A percentile compares a stretch with the other conserved stretches of the same genome.
Conservation (phyloP, 495 filamentous ascomycete genomes). For the Penicillium daleae region DNA sequence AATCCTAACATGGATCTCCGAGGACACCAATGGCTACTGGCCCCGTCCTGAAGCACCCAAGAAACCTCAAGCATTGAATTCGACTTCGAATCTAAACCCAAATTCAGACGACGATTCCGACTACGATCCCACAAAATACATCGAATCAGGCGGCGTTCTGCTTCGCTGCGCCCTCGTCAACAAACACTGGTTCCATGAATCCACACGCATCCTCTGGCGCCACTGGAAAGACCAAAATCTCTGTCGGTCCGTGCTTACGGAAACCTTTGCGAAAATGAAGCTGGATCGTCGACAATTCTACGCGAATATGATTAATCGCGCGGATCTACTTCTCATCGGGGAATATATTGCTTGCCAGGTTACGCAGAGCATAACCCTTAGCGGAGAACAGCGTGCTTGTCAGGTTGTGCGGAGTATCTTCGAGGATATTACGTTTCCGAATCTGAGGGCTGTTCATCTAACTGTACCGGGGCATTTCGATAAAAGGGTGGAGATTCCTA, state of each 20-base stretch:
- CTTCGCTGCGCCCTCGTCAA: not conserved
- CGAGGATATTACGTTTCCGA: not conserved
- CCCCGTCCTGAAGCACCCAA: not conserved
- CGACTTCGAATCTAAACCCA: no score
- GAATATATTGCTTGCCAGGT: no score
- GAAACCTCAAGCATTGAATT: no score
- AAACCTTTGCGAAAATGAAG: not conserved
- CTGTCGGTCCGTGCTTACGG: not conserved
- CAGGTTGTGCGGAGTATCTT: not conserved
- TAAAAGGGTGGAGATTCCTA: not conserved
- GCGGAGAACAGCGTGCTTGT: no score
- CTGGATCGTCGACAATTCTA: not conserved
- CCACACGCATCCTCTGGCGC: not conserved
- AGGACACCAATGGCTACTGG: not conserved
- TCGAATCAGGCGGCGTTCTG: not conserved
- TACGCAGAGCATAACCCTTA: no score
- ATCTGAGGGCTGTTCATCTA: not conserved
- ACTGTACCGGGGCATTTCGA: not conserved
- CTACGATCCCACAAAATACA: not conserved
- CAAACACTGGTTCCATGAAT: not conserved
- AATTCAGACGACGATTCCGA: not conserved
- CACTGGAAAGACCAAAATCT: not conserved
- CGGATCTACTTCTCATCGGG: not conserved
- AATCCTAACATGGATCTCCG: not conserved
- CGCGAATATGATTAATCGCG: not conserved